Evolutionary conservation across 306 rosid genomes (phyloP).

Genomic region (Prunus fruticosa): DNA sequence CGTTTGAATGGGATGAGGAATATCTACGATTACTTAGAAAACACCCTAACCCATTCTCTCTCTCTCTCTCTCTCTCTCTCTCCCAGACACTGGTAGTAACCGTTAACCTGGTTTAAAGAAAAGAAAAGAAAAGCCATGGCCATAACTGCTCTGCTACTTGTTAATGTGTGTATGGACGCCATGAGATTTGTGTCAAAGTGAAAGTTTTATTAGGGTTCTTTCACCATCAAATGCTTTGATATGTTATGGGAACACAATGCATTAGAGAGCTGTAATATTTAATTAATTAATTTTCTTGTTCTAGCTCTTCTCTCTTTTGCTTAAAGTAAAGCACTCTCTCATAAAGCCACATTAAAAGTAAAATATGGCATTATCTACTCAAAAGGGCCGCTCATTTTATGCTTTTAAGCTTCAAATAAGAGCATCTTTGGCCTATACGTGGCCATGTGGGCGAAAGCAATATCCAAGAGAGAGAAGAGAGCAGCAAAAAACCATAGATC

Average conservation of each 20-base stretch:
- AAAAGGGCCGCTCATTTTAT: conserved; percentile 90
- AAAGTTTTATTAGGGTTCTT: conserved; percentile 31
- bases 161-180: conserved; percentile 33
- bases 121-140: conserved; percentile 27
- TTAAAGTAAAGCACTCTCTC: conserved; percentile 81
- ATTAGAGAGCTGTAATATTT: conserved; percentile 34
- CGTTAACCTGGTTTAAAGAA: conserved; percentile 39
- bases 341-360: conserved; percentile 87
- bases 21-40: conserved; percentile 54
- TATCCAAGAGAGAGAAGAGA: conserved; percentile 34
- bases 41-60: conserved; percentile 39
- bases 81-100: conserved; percentile 33
- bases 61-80: conserved; percentile 9
- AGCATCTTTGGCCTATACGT: conserved; percentile 83
- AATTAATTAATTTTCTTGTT: conserved; percentile 6
- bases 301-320: conserved; percentile 45
- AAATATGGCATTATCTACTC: conserved; percentile 99
- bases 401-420: conserved; percentile 82
- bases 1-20: conserved; percentile 70
- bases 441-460: conserved; percentile 95
- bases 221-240: conserved; percentile 39
- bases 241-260: conserved; percentile 34
- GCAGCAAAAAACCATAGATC: not conserved
- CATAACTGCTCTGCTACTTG: conserved; percentile 7
- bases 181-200: conserved; percentile 53